phyloP scores from a whole-genome alignment of 768 basidiomycete species.

The Lactarius hatsudake region DNA sequence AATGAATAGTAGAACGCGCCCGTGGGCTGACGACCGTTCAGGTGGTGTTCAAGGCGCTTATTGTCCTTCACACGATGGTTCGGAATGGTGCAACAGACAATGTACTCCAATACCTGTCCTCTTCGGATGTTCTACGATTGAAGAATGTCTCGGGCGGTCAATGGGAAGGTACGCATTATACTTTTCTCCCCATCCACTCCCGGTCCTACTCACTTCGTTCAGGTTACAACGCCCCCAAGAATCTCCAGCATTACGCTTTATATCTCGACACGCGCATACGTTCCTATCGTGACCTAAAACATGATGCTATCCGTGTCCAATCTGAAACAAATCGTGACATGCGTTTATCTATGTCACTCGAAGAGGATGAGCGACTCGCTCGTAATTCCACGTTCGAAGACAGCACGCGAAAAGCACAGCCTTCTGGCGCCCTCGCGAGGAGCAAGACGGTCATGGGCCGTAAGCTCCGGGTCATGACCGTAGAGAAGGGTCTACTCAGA shows the following conservation, averaged over 20 bases:
- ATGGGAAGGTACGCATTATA: constrained; percentile 72
- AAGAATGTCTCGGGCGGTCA: constrained; percentile 75
- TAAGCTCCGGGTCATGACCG: constrained; percentile 86
- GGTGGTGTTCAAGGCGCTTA: constrained; percentile 97
- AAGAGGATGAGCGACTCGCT: constrained; percentile 44
- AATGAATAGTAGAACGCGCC: neutral
- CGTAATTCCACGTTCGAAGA: constrained; percentile 25
- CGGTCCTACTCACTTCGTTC: constrained; percentile 12
- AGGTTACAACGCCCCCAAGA: constrained; percentile 87
- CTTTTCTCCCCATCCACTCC: neutral
- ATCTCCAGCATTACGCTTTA: constrained; percentile 79
- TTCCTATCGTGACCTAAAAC: constrained; percentile 86
- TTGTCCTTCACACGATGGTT: constrained; percentile 95
- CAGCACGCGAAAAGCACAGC: neutral
- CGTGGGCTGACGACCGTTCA: constrained; percentile 34
- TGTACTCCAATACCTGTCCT: constrained; percentile 78
- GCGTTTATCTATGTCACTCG: constrained; percentile 61
- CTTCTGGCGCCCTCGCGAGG: constrained; percentile 33
- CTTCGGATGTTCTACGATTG: constrained; percentile 76
- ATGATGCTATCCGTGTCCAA: constrained; percentile 92
- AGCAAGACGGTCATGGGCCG: constrained; percentile 80
- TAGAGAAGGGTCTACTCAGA: constrained; percentile 91
- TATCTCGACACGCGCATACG: constrained; percentile 89
- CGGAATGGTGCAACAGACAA: constrained; percentile 96
- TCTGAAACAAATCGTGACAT: constrained; percentile 88